Percentiles rank a stretch among this genome's conserved stretches.
phyloP scores from a whole-genome alignment of 345 rosid genomes.

The Syzygium oleosum region DNA sequence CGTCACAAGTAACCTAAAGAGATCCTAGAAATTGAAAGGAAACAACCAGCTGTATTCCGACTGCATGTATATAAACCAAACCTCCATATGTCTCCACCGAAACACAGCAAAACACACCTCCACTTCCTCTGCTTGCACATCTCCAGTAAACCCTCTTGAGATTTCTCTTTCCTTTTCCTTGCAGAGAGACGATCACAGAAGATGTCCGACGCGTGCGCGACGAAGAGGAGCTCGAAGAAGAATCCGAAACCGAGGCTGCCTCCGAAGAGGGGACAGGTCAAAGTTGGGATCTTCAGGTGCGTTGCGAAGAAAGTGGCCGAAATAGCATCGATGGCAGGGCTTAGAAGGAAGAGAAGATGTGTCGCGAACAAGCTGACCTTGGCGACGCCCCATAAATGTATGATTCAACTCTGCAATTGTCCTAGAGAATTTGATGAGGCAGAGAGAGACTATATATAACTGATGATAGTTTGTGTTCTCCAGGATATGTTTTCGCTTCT shows the following conservation, averaged over 20 bases:
- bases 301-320: neutral
- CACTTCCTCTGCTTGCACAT: neutral
- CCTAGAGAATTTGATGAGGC: no score
- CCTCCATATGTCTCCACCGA: neutral
- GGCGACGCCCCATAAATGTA: no score
- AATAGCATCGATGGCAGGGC: neutral
- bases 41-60: neutral
- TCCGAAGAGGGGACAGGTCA: constrained; percentile 15
- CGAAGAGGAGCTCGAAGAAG: neutral
- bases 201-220: neutral
- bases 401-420: no score
- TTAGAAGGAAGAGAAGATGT: neutral
- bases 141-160: neutral
- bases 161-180: neutral
- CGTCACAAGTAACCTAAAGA: neutral
- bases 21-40: neutral
- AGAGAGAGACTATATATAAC: no score
- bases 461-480: no score
- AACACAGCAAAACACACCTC: neutral
- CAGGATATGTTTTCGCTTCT: no score
- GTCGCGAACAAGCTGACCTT: neutral
- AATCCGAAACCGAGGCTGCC: neutral
- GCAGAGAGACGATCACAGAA: neutral
- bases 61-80: neutral
- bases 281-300: neutral